A percentile compares a stretch with the other conserved stretches of the same genome.
These are phyloP conservation scores for Scenedesmus sp. DNA, from an alignment of 163 green algal species.

Conservation along the genomic window DNA sequence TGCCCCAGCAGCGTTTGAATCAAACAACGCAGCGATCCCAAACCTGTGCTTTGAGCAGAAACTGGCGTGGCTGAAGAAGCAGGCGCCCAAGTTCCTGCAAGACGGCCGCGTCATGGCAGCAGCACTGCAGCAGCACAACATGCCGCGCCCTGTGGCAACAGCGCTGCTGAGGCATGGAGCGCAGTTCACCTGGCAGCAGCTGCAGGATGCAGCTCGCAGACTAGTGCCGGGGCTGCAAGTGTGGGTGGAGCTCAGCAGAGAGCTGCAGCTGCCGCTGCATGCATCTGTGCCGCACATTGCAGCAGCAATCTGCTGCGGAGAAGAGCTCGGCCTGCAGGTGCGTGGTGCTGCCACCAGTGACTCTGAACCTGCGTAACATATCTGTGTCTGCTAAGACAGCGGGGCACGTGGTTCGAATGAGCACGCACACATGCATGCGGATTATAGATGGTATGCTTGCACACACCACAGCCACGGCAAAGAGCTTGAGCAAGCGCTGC, in stretches of 20 bases:
- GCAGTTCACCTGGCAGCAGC: conserved; percentile 4
- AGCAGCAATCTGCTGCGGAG: not conserved
- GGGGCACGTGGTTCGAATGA: too few relatives aligned
- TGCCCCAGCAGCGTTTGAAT: not conserved
- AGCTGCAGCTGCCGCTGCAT: not conserved
- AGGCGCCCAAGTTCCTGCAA: not conserved
- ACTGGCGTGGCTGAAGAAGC: not conserved
- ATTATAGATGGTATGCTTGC: too few relatives aligned
- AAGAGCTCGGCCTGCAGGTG: not conserved
- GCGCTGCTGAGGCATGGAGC: not conserved
- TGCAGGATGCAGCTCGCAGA: not conserved
- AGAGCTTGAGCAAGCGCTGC: too few relatives aligned
- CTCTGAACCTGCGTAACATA: too few relatives aligned
- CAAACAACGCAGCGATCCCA: not conserved
- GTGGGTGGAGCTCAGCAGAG: not conserved
- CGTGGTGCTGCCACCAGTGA: not conserved
- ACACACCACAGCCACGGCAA: too few relatives aligned
- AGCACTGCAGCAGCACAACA: not conserved
- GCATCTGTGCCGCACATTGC: not conserved
- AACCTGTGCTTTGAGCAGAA: not conserved
- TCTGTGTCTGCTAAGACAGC: too few relatives aligned
- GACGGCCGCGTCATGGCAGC: not conserved
- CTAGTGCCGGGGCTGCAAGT: not conserved
- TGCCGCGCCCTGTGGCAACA: not conserved
- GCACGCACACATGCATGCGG: too few relatives aligned